Conservation (phyloP, 805 yeast genomes). For the Saccharomycopsis fibuligera region DNA sequence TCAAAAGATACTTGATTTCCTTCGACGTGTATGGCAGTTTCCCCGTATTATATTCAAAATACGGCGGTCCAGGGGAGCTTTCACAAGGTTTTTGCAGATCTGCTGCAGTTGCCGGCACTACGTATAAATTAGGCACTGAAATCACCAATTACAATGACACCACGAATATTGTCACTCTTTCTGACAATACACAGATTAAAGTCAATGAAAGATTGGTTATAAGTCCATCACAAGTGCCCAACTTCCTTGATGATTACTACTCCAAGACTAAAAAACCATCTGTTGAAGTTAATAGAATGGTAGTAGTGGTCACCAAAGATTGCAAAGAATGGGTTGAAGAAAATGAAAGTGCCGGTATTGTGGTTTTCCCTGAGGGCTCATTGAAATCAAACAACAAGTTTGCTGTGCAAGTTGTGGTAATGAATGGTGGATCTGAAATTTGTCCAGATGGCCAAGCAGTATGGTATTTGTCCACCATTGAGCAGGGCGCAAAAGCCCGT, state of each 20-base stretch:
- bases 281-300: conserved; percentile 63
- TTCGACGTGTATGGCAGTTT: conserved; percentile 91
- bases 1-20: conserved; percentile 75
- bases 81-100: conserved; percentile 96
- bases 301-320: conserved; percentile 76
- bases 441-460: conserved; percentile 83
- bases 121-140: conserved; percentile 74
- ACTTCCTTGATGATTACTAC: conserved; percentile 28
- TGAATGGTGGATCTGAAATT: conserved; percentile 82
- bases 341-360: conserved; percentile 77
- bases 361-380: conserved; percentile 87
- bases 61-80: conserved; percentile 93
- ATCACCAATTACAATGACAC: conserved; percentile 59
- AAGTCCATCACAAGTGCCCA: conserved; percentile 62
- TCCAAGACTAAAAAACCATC: conserved; percentile 32
- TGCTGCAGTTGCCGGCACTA: conserved; percentile 97
- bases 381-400: conserved; percentile 56
- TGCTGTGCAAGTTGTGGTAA: conserved; percentile 81
- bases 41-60: conserved; percentile 87
- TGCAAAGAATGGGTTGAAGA: conserved; percentile 91
- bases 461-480: conserved; percentile 84
- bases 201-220: conserved; percentile 76
- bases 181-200: conserved; percentile 68
- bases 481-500: conserved; percentile 62
- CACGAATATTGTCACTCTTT: conserved; percentile 59